phyloP scores from a whole-genome alignment of 1,284 basidiomycete species.

The Grifola frondosa region DNA sequence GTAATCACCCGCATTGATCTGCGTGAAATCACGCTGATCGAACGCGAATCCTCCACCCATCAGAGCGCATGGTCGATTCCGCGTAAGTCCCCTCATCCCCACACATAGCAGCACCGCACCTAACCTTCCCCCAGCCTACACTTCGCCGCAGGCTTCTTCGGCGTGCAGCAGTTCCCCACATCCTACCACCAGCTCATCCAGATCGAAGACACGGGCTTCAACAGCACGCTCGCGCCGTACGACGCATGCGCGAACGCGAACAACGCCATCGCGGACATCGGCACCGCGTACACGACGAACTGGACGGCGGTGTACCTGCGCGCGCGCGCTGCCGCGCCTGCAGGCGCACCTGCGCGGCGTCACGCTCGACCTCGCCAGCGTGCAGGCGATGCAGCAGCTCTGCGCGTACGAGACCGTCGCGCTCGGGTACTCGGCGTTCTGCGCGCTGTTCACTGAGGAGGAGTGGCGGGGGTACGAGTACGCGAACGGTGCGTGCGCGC shows the following conservation, averaged over 20 bases:
- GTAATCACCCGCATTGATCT: conserved; percentile 19
- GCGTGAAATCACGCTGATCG: no score
- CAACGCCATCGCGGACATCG: conserved; percentile 35
- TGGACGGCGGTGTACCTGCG: conserved; percentile 58
- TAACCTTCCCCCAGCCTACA: conserved; percentile 35
- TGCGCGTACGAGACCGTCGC: conserved; percentile 71
- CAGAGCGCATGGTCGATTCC: conserved; percentile 52
- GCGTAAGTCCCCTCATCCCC: conserved; percentile 38
- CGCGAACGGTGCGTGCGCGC: conserved; percentile 32
- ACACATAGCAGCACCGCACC: background rate
- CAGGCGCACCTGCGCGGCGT: conserved; percentile 47
- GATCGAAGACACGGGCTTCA: conserved; percentile 51
- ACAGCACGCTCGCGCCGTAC: conserved; percentile 60
- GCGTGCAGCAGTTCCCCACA: conserved; percentile 45
- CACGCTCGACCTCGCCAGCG: conserved; percentile 46
- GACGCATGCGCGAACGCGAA: conserved; percentile 43
- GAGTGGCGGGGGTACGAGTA: conserved; percentile 71
- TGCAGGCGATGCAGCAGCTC: conserved; percentile 47
- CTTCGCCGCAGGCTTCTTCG: conserved; percentile 64
- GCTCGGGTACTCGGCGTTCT: conserved; percentile 55
- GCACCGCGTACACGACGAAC: conserved; percentile 29
- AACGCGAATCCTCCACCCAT: no score
- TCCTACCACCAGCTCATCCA: conserved; percentile 52
- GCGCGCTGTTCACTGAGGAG: conserved; percentile 60
- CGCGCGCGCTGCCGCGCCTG: conserved; percentile 48